Conservation (phyloP, 176 grass and related monocot genomes). For the Rhynchospora pubera region DNA sequence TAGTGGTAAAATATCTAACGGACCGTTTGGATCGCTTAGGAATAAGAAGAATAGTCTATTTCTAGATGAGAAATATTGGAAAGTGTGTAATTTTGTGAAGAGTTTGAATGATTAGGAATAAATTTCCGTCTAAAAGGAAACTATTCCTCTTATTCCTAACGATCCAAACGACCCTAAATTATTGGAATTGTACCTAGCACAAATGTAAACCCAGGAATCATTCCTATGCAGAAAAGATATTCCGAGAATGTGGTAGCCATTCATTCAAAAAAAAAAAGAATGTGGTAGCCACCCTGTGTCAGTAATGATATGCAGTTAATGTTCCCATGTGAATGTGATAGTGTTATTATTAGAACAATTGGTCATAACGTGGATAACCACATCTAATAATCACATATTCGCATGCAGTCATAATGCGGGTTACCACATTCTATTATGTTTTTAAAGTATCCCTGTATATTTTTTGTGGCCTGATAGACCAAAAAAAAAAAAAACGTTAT, state of each 20-base stretch:
- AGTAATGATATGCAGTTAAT: neutral
- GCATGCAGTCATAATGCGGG: neutral
- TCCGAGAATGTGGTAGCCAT: neutral
- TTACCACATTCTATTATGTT: neutral
- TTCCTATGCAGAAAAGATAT: neutral
- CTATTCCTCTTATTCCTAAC: too few relatives aligned
- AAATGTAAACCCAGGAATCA: neutral
- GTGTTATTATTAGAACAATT: neutral
- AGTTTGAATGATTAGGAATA: too few relatives aligned
- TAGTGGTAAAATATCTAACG: neutral
- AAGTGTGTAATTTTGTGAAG: too few relatives aligned
- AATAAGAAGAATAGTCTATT: too few relatives aligned
- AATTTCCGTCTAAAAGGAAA: too few relatives aligned
- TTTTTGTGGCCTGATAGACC: too few relatives aligned
- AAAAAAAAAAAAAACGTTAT: too few relatives aligned
- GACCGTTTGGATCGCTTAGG: too few relatives aligned
- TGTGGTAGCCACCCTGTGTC: neutral
- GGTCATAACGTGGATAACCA: neutral
- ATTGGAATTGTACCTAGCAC: neutral
- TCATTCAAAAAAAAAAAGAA: too few relatives aligned
- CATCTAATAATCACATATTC: neutral
- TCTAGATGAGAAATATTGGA: too few relatives aligned
- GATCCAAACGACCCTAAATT: too few relatives aligned
- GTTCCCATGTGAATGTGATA: neutral
- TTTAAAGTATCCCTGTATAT: neutral